Evolutionary conservation across 495 filamentous ascomycete species (phyloP), one percentile per base, ranked within the genome.

Genomic region (Collariella sp.): DNA sequence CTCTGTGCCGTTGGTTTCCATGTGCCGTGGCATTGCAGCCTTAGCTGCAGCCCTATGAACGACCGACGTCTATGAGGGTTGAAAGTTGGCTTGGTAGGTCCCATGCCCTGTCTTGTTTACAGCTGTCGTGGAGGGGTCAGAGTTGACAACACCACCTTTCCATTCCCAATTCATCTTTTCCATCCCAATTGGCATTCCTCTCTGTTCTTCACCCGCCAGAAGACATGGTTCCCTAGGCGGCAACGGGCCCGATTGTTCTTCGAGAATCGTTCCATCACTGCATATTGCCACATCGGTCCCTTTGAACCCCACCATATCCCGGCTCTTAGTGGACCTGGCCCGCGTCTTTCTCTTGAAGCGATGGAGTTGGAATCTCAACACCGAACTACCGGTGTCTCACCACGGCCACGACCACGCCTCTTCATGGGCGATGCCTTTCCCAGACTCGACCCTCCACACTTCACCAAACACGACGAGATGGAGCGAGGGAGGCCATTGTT

Each of bases 321-420:
- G 24, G 48, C 45, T 18, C 20, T 16, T 43, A 18, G 48, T 48
- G 55, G 55, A 45, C 47, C 34, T 46, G 26, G 10, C 16, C 39
- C 46, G 44, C 46, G 19, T 19, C 34, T 29, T 41, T 43, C 34
- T 50, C 34, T 34, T 33, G 13, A 40, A 34, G 48, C 41, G 38
- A 68, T 68, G 65, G 65, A 58, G 62, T 66, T 61, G 61, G 65
- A 66, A 50, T 49, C 64, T 7, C 47, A 55, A 41, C 55, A 57
- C 57, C 52, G 54, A 35, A 46, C 49, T 20, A 44, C 26, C 41
- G 55, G 55, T 39, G 45, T 38, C 5, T 52, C 56, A 20, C 43
- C 31, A 48, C 42, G 29, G 16, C 40, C 44, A 31, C 59, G 40
- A 57, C 50, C 52, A 47, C 49, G 49, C 15, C 46, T 60, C n/a